phyloP scores from a whole-genome alignment of 225 moss, liverwort and hornwort genomes.

The Asterella californica region DNA sequence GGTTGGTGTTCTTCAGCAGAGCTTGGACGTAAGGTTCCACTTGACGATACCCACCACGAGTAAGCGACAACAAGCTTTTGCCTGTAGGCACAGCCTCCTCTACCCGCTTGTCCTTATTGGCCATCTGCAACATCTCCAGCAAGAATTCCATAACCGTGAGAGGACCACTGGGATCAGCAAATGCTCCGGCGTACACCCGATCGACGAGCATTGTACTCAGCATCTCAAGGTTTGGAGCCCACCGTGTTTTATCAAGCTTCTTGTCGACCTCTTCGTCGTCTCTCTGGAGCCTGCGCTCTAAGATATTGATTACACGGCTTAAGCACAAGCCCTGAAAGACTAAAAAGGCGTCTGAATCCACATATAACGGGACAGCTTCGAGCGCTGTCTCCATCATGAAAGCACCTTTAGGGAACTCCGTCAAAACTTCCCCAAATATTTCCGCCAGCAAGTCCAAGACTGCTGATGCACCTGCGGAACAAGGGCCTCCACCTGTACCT shows the following conservation, averaged over 20 bases:
- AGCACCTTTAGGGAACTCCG: conserved; percentile 73
- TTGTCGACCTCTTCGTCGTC: conserved; percentile 85
- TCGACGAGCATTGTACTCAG: conserved; percentile 88
- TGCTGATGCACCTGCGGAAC: conserved; percentile 69
- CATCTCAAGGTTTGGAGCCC: conserved; percentile 82
- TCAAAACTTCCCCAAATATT: conserved; percentile 80
- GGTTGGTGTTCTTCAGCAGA: conserved; percentile 82
- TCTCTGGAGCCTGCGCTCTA: conserved; percentile 71
- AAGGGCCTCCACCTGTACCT: conserved; percentile 75
- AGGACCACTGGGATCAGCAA: conserved; percentile 60
- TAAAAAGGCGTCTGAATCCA: conserved; percentile 72
- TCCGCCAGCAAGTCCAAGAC: conserved; percentile 91
- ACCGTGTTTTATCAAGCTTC: conserved; percentile 90
- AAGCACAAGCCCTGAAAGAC: conserved; percentile 93
- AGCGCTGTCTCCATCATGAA: conserved; percentile 70
- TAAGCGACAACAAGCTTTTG: conserved; percentile 79
- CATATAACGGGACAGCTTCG: conserved; percentile 86
- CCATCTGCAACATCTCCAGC: conserved; percentile 90
- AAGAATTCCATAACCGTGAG: conserved; percentile 92
- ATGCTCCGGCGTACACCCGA: conserved; percentile 89
- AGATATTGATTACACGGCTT: conserved; percentile 78
- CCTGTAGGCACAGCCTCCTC: conserved; percentile 80
- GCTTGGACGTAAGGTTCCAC: conserved; percentile 89
- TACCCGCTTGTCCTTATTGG: conserved; percentile 85
- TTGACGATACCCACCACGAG: conserved; percentile 88